A percentile compares a stretch with the other conserved stretches of the same genome.
Evolutionary conservation across 345 rosid genomes (phyloP).

Genomic region (Populus pruinosa): DNA sequence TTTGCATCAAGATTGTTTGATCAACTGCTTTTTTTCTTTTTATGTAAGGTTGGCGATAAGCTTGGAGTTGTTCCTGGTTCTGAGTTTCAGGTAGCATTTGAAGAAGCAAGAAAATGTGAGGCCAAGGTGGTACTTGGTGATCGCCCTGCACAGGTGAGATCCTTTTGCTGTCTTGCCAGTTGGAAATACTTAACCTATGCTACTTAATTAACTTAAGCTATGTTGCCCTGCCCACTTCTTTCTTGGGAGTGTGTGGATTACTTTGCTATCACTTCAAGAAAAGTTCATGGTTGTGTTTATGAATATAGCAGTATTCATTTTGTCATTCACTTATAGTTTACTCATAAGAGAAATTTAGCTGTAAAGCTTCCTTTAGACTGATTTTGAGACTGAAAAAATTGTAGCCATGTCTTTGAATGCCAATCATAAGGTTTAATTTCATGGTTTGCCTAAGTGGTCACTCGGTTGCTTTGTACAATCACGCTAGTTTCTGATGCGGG

Average conservation of each 20-base stretch:
- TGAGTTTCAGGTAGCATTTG: slow-evolving; percentile 88
- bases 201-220: background rate
- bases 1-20: background rate
- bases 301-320: background rate
- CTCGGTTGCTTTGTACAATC: background rate
- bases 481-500: background rate
- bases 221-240: background rate
- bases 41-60: slow-evolving; percentile 58
- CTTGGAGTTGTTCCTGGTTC: slow-evolving; percentile 87
- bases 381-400: background rate
- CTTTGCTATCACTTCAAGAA: background rate
- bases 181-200: background rate
- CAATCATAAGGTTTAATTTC: background rate
- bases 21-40: slow-evolving; percentile 3
- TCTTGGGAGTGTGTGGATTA: background rate
- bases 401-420: background rate
- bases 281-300: background rate
- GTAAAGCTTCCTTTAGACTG: background rate
- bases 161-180: slow-evolving; percentile 6
- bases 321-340: background rate
- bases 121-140: slow-evolving; percentile 86
- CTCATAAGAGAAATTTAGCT: background rate
- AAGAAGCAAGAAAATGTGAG: slow-evolving; percentile 81
- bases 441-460: background rate
- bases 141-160: slow-evolving; percentile 79